A percentile compares a stretch with the other conserved stretches of the same genome.
These are phyloP conservation scores for Chalciporus pseudorubinellus DNA, from an alignment of 768 basidiomycete genomes.

Conservation along the genomic window DNA sequence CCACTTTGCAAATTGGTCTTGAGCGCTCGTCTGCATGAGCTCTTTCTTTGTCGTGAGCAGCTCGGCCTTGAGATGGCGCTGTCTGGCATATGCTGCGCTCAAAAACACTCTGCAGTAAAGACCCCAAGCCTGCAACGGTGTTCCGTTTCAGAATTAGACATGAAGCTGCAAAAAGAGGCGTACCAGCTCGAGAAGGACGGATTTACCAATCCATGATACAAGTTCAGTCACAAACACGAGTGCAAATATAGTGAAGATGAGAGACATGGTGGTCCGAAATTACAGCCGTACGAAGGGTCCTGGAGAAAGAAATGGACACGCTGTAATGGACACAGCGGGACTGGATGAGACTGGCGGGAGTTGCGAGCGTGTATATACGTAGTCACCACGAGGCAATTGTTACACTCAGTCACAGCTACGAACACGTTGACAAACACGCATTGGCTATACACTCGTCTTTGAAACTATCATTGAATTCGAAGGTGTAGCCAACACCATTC, in stretches of 20 bases:
- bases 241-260: slow-evolving; percentile 77
- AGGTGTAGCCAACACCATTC: too few species aligned
- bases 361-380: background rate
- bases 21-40: slow-evolving; percentile 85
- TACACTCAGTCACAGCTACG: background rate
- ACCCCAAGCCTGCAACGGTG: slow-evolving; percentile 59
- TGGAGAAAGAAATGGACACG: background rate
- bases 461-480: too few species aligned
- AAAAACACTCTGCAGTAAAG: slow-evolving; percentile 68
- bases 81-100: slow-evolving; percentile 50
- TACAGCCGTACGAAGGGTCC: background rate
- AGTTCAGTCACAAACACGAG: slow-evolving; percentile 82
- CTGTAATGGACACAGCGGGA: background rate
- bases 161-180: slow-evolving; percentile 31
- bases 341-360: background rate
- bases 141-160: slow-evolving; percentile 1
- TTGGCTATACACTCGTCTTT: too few species aligned
- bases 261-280: slow-evolving; percentile 50
- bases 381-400: background rate
- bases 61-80: slow-evolving; percentile 74
- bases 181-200: slow-evolving; percentile 79
- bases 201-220: slow-evolving; percentile 85
- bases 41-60: slow-evolving; percentile 81
- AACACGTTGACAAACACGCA: slow-evolving; percentile 19
- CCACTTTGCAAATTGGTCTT: slow-evolving; percentile 99